Evolutionary conservation across 192 early-diverging fungal species (phyloP).

Genomic region (Coemansia sp.): DNA sequence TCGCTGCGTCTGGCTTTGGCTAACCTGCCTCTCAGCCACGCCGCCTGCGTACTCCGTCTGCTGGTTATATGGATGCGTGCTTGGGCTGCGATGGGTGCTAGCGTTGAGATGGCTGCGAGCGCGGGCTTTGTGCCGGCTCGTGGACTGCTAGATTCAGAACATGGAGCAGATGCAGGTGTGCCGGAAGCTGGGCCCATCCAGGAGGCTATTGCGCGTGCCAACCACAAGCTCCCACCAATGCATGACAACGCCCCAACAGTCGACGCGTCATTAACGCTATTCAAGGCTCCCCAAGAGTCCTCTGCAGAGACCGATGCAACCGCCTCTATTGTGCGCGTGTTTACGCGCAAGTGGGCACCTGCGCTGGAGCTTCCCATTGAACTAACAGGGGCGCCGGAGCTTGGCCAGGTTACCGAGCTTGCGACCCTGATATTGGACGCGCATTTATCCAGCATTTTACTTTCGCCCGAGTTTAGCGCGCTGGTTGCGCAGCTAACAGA

Average conservation of each 20-base stretch:
- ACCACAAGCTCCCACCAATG: slow-evolving; percentile 2
- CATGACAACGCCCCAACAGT: slow-evolving; percentile 30
- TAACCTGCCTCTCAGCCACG: slow-evolving; percentile 29
- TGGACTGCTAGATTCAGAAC: not conserved
- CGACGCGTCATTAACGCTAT: slow-evolving; percentile 34
- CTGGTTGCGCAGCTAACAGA: slow-evolving; percentile 38
- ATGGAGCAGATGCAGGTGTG: not conserved
- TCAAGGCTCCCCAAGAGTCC: slow-evolving; percentile 15
- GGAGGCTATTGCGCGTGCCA: slow-evolving; percentile 16
- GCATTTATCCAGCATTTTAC: slow-evolving; percentile 42
- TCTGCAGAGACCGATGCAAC: not conserved
- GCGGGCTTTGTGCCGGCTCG: slow-evolving; percentile 22
- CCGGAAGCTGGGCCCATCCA: slow-evolving; percentile 2
- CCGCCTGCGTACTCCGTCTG: slow-evolving; percentile 42
- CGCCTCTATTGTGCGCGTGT: slow-evolving; percentile 21
- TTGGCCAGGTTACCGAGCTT: slow-evolving; percentile 33
- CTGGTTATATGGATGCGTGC: slow-evolving; percentile 36
- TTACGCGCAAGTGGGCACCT: slow-evolving; percentile 49
- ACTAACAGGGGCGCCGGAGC: slow-evolving; percentile 34
- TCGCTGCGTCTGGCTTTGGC: slow-evolving; percentile 43
- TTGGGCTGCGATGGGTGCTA: slow-evolving; percentile 37
- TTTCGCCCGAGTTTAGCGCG: slow-evolving; percentile 30
- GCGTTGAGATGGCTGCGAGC: slow-evolving; percentile 50
- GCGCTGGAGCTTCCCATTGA: slow-evolving; percentile 25
- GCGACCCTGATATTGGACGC: slow-evolving; percentile 43